These are phyloP conservation scores for Pharus latifolius DNA, from an alignment of 176 grass and related monocot genomes.

Conservation along the genomic window DNA sequence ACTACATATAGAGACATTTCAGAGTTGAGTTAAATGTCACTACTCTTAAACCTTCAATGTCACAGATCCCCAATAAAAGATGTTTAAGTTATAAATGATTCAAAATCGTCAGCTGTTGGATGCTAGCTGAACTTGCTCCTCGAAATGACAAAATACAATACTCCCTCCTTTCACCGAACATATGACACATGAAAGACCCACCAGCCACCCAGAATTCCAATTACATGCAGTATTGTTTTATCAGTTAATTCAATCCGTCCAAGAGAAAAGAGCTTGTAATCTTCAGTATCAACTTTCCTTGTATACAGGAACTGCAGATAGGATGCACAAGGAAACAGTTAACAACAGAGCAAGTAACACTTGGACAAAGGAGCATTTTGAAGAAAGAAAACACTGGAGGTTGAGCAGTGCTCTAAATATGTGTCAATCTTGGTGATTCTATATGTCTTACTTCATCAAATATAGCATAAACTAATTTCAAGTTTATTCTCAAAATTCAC, in stretches of 20 bases:
- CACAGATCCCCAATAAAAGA: not conserved
- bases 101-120: not conserved
- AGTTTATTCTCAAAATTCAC: not conserved
- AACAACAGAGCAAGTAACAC: not conserved
- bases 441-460: not conserved
- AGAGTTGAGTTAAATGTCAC: not conserved
- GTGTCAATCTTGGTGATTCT: not conserved
- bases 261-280: conserved; percentile 74
- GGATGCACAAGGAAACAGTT: not conserved
- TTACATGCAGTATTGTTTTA: conserved; percentile 37
- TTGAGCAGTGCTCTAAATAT: not conserved
- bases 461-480: not conserved
- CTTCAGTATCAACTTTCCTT: conserved; percentile 58
- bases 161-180: conserved; percentile 8
- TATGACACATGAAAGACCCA: conserved; percentile 45
- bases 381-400: not conserved
- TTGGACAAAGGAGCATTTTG: not conserved
- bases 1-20: not conserved
- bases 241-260: conserved; percentile 46
- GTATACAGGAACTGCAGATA: conserved; percentile 47
- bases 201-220: conserved; percentile 79
- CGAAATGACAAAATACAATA: not conserved
- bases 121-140: not conserved
- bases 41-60: not conserved
- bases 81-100: conserved; percentile 9